Evolutionary conservation across 768 basidiomycete species (phyloP), one percentile per base, ranked within the genome.

Genomic region (Tulasnella sp.): DNA sequence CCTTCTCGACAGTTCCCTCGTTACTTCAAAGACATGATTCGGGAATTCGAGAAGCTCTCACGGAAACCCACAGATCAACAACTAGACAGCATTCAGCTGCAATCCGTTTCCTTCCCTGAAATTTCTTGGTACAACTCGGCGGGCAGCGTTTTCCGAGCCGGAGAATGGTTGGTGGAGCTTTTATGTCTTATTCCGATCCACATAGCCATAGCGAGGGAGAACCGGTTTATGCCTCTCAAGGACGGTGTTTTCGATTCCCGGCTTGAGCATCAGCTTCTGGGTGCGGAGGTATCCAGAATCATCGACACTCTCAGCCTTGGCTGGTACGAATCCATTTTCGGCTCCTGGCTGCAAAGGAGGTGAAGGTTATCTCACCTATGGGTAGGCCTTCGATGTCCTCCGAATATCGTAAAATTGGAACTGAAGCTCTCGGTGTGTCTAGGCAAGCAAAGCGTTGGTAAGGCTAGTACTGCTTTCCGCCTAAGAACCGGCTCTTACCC

Each of bases 331-430:
- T 78, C 78, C 2, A 70, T 84, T 15, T 80, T 84, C 61, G 77
- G 77, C 63, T 82, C 81, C 0, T 84, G 78, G 77, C 79, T 0
- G 71, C 71, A 21, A 83, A 83, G 79, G 81, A 80, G 1, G 81
- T 84, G 13, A 77, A 75, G 63, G 83, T 83, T 3, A 82, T 83
- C 1, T 81, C 82, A 0, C 83, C 82, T 0, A 83, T 83, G 83
- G 82, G 77, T 73, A 61, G 59, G 42, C n/a, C n/a, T 21, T 52
- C 13, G 26, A 9, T 19, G 13, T 21, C 17, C 4, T 19, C 15
- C 44, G n/a, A 19, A 21, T 19, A 32, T 3, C 19, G 17, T 23
- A 7, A 24, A 7, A 2, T n/a, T 13, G 24, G 30, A 15, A 29
- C 47, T 50, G 11, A 59, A 21, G 7, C 23, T 11, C n/a, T 10